Percentiles rank a stretch among this genome's conserved stretches.
phyloP scores from a whole-genome alignment of 73 alveolate genomes.

The Blepharisma japonicum region DNA sequence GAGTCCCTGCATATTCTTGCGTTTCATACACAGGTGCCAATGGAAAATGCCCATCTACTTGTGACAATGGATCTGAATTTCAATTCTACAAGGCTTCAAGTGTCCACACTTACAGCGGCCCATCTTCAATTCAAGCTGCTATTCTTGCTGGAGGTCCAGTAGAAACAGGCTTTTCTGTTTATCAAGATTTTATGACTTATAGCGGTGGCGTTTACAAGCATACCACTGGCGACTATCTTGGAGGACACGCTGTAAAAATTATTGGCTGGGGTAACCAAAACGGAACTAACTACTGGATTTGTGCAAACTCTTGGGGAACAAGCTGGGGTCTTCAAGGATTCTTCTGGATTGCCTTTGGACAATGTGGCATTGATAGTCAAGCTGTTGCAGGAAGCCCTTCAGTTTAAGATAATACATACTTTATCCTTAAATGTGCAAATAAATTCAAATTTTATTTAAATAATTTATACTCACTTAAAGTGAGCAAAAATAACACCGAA shows the following conservation, averaged over 20 bases:
- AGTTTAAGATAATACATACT: neutral
- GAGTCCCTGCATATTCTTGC: constrained; percentile 41
- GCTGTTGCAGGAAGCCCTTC: constrained; percentile 25
- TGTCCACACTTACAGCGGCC: constrained; percentile 18
- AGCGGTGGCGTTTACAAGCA: constrained; percentile 71
- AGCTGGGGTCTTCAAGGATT: constrained; percentile 85
- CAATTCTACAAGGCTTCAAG: neutral
- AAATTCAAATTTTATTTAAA: no score
- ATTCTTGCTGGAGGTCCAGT: constrained; percentile 66
- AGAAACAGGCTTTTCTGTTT: constrained; percentile 76
- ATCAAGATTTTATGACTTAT: constrained; percentile 85
- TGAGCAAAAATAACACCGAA: no score
- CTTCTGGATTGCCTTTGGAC: constrained; percentile 61
- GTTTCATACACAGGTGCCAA: constrained; percentile 31
- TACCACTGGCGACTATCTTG: constrained; percentile 64
- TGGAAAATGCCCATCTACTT: constrained; percentile 27
- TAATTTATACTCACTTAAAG: no score
- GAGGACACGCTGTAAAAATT: constrained; percentile 82
- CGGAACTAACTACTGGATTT: constrained; percentile 78
- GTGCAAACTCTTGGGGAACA: constrained; percentile 79
- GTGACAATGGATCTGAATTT: neutral
- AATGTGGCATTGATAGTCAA: constrained; percentile 54
- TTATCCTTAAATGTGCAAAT: neutral
- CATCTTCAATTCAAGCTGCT: constrained; percentile 54
- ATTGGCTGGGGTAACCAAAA: constrained; percentile 81